phyloP scores from a whole-genome alignment of 2,329 filamentous ascomycete genomes.

The Fulvia fulva region DNA sequence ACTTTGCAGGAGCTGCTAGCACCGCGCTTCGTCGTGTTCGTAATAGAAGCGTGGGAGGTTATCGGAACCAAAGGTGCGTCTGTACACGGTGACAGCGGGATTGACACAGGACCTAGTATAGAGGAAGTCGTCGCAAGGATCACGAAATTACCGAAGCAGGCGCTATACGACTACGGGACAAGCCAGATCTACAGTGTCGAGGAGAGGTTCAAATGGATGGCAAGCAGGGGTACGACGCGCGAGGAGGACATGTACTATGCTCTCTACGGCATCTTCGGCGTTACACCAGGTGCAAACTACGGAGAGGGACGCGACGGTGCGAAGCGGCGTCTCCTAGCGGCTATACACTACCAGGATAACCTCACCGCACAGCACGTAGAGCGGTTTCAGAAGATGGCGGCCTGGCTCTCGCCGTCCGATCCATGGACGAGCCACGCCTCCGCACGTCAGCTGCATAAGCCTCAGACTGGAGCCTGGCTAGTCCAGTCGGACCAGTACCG shows the following conservation, averaged over 20 bases:
- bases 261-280: slow-evolving; percentile 18
- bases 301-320: slow-evolving; percentile 16
- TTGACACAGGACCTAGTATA: slow-evolving; percentile 3
- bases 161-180: slow-evolving; percentile 11
- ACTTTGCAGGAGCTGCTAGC: slow-evolving; percentile 26
- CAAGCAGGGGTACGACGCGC: slow-evolving; percentile 12
- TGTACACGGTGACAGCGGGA: background rate
- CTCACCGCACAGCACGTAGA: slow-evolving; percentile 8
- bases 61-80: slow-evolving; percentile 22
- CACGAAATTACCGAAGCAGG: slow-evolving; percentile 10
- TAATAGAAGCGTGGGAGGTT: no score
- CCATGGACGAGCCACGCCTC: no score
- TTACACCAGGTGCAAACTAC: slow-evolving; percentile 16
- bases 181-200: slow-evolving; percentile 8
- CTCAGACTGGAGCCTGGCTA: no score
- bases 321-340: slow-evolving; percentile 11
- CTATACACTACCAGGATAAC: slow-evolving; percentile 3
- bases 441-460: no score
- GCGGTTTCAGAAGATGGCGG: slow-evolving; percentile 11
- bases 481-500: no score
- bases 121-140: slow-evolving; percentile 13
- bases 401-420: slow-evolving; percentile 21
- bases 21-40: slow-evolving; percentile 17
- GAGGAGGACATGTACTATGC: slow-evolving; percentile 21
- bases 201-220: slow-evolving; percentile 20